Evolutionary conservation across 2,329 filamentous ascomycete species (phyloP), one percentile per base, ranked within the genome.

Genomic region (Microcyclosporella mali): DNA sequence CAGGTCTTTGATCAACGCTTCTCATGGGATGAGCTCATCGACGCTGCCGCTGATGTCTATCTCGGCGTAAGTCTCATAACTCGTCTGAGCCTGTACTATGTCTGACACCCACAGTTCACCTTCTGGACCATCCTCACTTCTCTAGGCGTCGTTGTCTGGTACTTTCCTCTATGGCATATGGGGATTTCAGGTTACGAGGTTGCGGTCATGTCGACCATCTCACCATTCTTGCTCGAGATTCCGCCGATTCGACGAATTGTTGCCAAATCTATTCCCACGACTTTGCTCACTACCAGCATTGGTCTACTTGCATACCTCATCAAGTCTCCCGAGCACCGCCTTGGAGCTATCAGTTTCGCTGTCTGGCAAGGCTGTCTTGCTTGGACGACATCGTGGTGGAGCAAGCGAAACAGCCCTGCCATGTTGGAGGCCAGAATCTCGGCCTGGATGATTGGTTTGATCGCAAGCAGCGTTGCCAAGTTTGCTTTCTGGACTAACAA

Each of bases 91-190:
- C 12, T 12, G 21, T 14, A 16, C 9, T 18, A 8, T 15, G 8
- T 11, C 35, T 37, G 12, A 37, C 9, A 2, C 33, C 29, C 10
- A 28, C 59, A 89, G 83, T 97, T 90, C 62, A 80, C 92, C 43
- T 97, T 97, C 68, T 98, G 92, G 92, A 88, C 89, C 8, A 85
- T 90, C 61, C 72, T 95, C 52, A 98, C 92, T 45, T 88, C 88
- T 47, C 73, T 98, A 40, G 89, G 88, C 18, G 73, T 98, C 33
- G 74, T 86, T 32, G 84, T 98, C 33, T 98, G 92, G 92, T 98
- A 94, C 66, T 98, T 98, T 64, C 92, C 92, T 11, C 78, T 98
- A 9, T 98, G 92, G 92, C 81, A 95, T 64, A 98, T 98, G 92
- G 92, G 92, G 19, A 94, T 98, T 47, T 97, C 90, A 3, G 92